These are phyloP conservation scores for Cochlearia excelsa DNA, from an alignment of 345 rosid species.

Conservation along the genomic window DNA sequence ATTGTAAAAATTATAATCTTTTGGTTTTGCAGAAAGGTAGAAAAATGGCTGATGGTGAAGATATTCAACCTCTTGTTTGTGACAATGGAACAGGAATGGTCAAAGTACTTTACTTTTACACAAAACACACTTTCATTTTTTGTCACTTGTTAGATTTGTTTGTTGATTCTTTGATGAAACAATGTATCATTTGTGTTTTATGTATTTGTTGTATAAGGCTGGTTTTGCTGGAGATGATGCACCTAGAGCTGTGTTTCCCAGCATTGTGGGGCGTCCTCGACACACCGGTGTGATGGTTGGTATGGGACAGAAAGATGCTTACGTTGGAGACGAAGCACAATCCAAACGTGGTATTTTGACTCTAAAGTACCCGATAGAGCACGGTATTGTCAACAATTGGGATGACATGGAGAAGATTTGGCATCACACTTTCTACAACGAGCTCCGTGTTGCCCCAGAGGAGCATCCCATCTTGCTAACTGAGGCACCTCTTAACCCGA, in stretches of 20 bases:
- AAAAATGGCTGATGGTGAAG: conserved; percentile 93
- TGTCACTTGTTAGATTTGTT: neutral
- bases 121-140: neutral
- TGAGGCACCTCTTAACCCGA: conserved; percentile 94
- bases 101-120: conserved; percentile 35
- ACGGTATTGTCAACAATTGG: conserved; percentile 94
- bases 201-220: conserved; percentile 46
- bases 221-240: conserved; percentile 97
- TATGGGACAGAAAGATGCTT: conserved; percentile 84
- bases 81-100: conserved; percentile 81
- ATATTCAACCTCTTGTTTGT: conserved; percentile 72
- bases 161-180: conserved; percentile 3
- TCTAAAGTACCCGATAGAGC: conserved; percentile 79
- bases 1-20: neutral
- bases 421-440: conserved; percentile 95
- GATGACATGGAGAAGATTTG: conserved; percentile 96
- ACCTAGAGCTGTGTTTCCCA: conserved; percentile 87
- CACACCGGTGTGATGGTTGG: conserved; percentile 94
- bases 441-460: conserved; percentile 95
- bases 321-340: conserved; percentile 88
- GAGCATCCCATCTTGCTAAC: conserved; percentile 77
- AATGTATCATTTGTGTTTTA: conserved; percentile 6
- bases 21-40: conserved; percentile 25
- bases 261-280: conserved; percentile 90
- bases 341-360: conserved; percentile 74